Evolutionary conservation across 495 filamentous ascomycete species (phyloP), one percentile per base, ranked within the genome.

Genomic region (Xylaria intraflava): DNA sequence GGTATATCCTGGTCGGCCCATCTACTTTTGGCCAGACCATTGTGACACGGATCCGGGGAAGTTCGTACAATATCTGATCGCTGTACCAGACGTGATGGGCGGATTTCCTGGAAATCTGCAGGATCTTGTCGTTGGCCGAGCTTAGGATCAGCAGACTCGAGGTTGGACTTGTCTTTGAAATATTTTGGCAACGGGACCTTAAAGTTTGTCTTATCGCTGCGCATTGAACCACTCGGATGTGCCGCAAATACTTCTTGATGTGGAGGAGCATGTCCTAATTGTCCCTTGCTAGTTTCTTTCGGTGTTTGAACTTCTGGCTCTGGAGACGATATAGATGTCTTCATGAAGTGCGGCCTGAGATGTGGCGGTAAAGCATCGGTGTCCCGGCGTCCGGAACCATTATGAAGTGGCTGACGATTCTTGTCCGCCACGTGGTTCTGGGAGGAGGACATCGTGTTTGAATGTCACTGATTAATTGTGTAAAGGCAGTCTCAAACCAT

Each of bases 361-460:
- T 53, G 50, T 0, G 50, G 50, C 10, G 38, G 22, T 27, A 53
- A 16, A 20, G 7, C 4, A 26, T 22, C 17, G n/a, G 40, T 29
- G 12, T 17, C 7, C 9, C 29, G 50, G 23, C 14, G 8, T 22
- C 36, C 38, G 8, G 49, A 17, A 36, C 17, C 33, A 7, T 23
- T 42, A 16, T 22, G 36, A 42, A 51, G 49, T 27, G 49, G 6
- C 5, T 53, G 50, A 22, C 27, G 22, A 26, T 45, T 42, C 50
- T 36, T 53, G 8, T 16, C 41, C 20, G 44, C 30, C 30, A 46
- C 16, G 6, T 36, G 27, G 22, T 42, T 38, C 40, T 52, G 49
- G 23, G 43, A 52, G 17, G 24, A 43, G 3, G 36, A 31, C 49
- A 51, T 42, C 2, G 26, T 40, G 11, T n/a, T 38, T n/a, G 11